These are phyloP conservation scores for Macrolepiota albuminosa DNA, from an alignment of 768 basidiomycete genomes.

Conservation along the genomic window DNA sequence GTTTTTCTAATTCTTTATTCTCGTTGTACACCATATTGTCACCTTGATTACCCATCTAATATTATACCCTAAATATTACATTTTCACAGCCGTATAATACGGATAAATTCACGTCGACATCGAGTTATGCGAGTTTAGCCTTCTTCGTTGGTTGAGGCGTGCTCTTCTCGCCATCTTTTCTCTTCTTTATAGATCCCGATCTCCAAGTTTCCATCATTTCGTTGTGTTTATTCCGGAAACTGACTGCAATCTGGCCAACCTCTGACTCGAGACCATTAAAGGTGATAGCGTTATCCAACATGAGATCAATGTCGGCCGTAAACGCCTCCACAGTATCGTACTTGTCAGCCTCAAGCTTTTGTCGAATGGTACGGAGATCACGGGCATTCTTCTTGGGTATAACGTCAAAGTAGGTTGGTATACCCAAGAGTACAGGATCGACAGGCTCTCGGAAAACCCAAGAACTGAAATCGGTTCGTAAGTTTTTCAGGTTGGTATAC, in stretches of 20 bases:
- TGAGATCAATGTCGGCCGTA: conserved; percentile 81
- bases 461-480: conserved; percentile 36
- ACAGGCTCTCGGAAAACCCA: conserved; percentile 83
- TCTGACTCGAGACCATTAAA: conserved; percentile 86
- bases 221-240: conserved; percentile 45
- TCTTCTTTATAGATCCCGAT: conserved; percentile 55
- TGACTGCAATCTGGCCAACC: conserved; percentile 60
- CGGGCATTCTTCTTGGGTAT: conserved; percentile 84
- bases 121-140: conserved; percentile 48
- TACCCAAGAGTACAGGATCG: conserved; percentile 77
- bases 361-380: conserved; percentile 78
- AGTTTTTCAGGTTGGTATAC: conserved; percentile 55
- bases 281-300: conserved; percentile 82
- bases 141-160: conserved; percentile 67
- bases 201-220: conserved; percentile 48
- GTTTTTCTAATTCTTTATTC: background rate
- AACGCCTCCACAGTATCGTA: conserved; percentile 76
- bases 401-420: conserved; percentile 86
- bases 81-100: conserved; percentile 12
- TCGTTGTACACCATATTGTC: background rate
- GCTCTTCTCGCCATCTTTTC: conserved; percentile 68
- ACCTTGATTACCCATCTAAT: conserved; percentile 15
- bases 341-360: conserved; percentile 77
- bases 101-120: conserved; percentile 14
- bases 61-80: conserved; percentile 26